These are phyloP conservation scores for Ganoderma meredithae DNA, from an alignment of 1,284 basidiomycete species.

Conservation along the genomic window DNA sequence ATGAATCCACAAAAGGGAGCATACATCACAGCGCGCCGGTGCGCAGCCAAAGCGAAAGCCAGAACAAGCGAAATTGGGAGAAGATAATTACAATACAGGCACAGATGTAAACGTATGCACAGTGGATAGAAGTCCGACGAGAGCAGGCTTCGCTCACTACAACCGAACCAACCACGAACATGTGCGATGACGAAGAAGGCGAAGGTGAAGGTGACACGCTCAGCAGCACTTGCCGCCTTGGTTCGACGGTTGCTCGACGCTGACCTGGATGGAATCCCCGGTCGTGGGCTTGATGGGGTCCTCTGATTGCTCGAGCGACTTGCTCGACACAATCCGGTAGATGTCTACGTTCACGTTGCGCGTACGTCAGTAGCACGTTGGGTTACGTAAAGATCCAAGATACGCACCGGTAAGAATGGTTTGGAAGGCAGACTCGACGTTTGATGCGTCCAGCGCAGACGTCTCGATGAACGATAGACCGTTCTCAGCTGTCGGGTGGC, in stretches of 20 bases:
- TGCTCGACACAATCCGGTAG: slow-evolving; percentile 93
- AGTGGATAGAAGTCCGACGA: slow-evolving; percentile 15
- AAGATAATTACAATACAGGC: slow-evolving; percentile 38
- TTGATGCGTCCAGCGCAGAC: slow-evolving; percentile 98
- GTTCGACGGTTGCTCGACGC: slow-evolving; percentile 50
- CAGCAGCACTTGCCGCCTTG: slow-evolving; percentile 53
- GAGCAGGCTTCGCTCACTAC: slow-evolving; percentile 11
- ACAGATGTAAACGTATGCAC: slow-evolving; percentile 39
- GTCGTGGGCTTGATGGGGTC: slow-evolving; percentile 74
- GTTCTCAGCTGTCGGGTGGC: slow-evolving; percentile 67
- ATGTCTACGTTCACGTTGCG: slow-evolving; percentile 68
- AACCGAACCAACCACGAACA: slow-evolving; percentile 9
- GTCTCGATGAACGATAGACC: slow-evolving; percentile 97
- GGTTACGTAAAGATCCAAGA: slow-evolving; percentile 10
- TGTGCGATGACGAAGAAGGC: neutral
- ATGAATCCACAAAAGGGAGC: slow-evolving; percentile 29
- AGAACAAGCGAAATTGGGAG: slow-evolving; percentile 15
- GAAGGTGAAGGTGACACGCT: slow-evolving; percentile 18
- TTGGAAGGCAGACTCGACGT: slow-evolving; percentile 98
- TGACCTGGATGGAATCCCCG: slow-evolving; percentile 81
- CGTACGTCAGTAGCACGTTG: neutral
- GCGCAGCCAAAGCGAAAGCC: slow-evolving; percentile 2
- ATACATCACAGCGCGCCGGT: slow-evolving; percentile 23
- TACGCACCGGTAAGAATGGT: slow-evolving; percentile 90
- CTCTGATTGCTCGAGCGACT: slow-evolving; percentile 83